Base-by-base conservation (phyloP, 441 rosid genomes). In the Erodium moschatum region DNA sequence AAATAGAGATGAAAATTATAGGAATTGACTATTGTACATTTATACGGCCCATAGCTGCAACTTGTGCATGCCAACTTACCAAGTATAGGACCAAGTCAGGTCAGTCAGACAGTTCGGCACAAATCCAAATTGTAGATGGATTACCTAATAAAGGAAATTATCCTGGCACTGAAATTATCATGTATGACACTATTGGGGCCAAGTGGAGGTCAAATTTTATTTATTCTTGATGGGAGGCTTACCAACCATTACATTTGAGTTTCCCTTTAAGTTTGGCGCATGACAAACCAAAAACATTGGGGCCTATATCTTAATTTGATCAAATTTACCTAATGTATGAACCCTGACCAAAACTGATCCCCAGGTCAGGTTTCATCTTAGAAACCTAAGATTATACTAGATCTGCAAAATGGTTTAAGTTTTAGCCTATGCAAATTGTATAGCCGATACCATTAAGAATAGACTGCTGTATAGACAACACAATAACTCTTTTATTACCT, bases 401-500 rank as follows among this genome's bases (percentile, higher is more conserved):
- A 48, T 64, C 76, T 6, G 31, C 46, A 9, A 27, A 52, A 48
- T 35, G 16, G 9, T 29, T 31, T 68, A 40, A 52, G 46, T 67
- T 70, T 74, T 46, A 52, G 63, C 44, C 38, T 61, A 54, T 67
- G 69, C 65, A 48, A 64, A 60, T 67, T 6, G 54, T 19, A 42
- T n/a, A 62, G 10, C 67, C 61, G 29, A 65, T 48, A 20, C 58
- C 64, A 44, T 54, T 33, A 52, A 69, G 42, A 76, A 74, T n/a
- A 63, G 10, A 63, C 10, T 12, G 21, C 18, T 12, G 66, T 31
- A 16, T 61, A 62, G 50, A 33, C 9, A 18, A 16, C 15, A 16
- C 64, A 60, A n/a, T 5, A 60, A 60, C 29, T 60, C 21, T 56
- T 67, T 29, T 0, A 58, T 67, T 73, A 83, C 89, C 89, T 83